These are phyloP conservation scores for Diatrype stigma DNA, from an alignment of 2,329 filamentous ascomycete genomes.

Conservation along the genomic window DNA sequence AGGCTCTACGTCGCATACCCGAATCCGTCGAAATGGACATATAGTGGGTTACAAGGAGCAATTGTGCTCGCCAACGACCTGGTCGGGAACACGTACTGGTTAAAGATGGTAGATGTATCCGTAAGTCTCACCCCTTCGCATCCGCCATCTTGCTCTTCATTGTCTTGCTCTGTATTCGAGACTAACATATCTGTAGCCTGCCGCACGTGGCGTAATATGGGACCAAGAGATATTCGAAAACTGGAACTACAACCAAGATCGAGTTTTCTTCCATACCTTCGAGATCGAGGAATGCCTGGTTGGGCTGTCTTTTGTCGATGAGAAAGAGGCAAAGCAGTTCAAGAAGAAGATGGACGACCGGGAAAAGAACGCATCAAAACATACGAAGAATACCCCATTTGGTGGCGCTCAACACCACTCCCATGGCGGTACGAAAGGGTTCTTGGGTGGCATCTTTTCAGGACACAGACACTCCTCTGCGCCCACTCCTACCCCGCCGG, in stretches of 20 bases:
- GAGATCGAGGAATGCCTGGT: constrained; percentile 91
- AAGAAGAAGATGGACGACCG: constrained; percentile 96
- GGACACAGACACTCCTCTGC: constrained; percentile 57
- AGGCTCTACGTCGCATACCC: constrained; percentile 92
- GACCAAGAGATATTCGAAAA: constrained; percentile 97
- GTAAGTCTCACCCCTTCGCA: constrained; percentile 52
- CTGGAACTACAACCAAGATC: constrained; percentile 93
- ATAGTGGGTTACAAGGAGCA: constrained; percentile 89
- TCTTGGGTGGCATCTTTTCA: constrained; percentile 60
- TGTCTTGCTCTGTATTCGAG: constrained; percentile 8
- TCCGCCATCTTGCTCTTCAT: constrained; percentile 4
- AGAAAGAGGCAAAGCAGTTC: constrained; percentile 96
- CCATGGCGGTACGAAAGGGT: constrained; percentile 38
- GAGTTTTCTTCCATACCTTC: constrained; percentile 96
- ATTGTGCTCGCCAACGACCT: constrained; percentile 88
- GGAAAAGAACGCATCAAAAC: constrained; percentile 92
- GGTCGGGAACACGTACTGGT: constrained; percentile 92
- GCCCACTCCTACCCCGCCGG: constrained; percentile 52
- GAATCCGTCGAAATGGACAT: constrained; percentile 81
- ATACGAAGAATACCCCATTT: constrained; percentile 76
- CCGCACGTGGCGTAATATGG: constrained; percentile 84
- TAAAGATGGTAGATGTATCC: constrained; percentile 96
- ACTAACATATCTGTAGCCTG: constrained; percentile 46
- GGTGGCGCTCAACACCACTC: constrained; percentile 45
- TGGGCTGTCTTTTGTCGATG: constrained; percentile 87